Evolutionary conservation across 1,139 yeast genomes (phyloP), one percentile per base, ranked within the genome.

Genomic region (Tardiomyces blankii): DNA sequence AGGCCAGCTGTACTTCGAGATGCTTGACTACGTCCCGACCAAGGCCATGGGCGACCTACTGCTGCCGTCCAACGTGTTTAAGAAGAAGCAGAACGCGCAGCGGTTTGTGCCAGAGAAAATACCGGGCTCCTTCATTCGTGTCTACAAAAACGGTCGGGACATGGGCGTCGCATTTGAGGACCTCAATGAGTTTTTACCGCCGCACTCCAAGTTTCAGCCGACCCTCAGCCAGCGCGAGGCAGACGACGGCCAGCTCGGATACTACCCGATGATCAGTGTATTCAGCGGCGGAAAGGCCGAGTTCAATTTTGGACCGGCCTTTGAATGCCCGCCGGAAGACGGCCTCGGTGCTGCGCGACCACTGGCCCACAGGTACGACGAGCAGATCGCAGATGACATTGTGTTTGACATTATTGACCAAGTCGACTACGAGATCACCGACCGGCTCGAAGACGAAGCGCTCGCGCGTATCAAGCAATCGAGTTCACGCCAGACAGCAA

Each of bases 231-330:
- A 76, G 43, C 65, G 73, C n/a, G 43, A 54, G 42, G 40, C 25
- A 2, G 89, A 91, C 60, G 96, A 91, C 60, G 95, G 95, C 1
- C 70, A 78, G 42, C 65, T 88, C 46, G 98, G 97, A 0, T 91
- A 93, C 61, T 91, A 80, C 63, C 98, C 98, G 1, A 86, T 89
- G 67, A 70, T 87, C 32, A 84, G 95, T 46, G 85, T 84, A 33
- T 91, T 79, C 59, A 78, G 78, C 52, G 84, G 84, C 11, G 98
- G 97, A 0, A 68, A 75, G 13, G 95, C 86, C 7, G 68, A 74
- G 46, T 63, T 87, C 46, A 80, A 80, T 53, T 70, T 85, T 13
- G 88, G 89, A 0, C 88, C 89, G 0, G 66, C 75, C n/a, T 77
- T 84, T 53, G 68, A 68, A 48, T 68, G 50, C 47, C 56, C 61